These are phyloP conservation scores for Phytophthora boehmeriae DNA, from an alignment of 352 stramenopile genomes.

Conservation along the genomic window DNA sequence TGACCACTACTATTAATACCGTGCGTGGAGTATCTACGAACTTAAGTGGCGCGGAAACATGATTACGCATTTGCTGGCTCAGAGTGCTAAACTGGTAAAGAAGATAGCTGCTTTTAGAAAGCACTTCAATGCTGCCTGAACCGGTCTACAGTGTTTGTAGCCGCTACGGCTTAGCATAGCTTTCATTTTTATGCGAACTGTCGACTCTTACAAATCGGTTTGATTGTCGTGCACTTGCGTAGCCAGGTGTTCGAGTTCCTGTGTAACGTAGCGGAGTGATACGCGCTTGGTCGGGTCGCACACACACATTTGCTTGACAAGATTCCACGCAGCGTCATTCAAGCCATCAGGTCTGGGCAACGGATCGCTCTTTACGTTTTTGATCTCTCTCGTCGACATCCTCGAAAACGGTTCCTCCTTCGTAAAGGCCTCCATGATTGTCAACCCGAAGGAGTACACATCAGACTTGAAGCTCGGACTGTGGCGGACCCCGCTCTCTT, in stretches of 20 bases:
- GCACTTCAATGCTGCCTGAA: too few relatives aligned
- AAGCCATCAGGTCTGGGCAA: constrained; percentile 1
- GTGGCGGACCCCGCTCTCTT: neutral
- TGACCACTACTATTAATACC: too few relatives aligned
- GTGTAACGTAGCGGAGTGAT: neutral
- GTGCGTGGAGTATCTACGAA: too few relatives aligned
- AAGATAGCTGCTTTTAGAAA: too few relatives aligned
- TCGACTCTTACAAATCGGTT: too few relatives aligned
- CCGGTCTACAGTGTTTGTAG: too few relatives aligned
- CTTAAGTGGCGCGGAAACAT: too few relatives aligned
- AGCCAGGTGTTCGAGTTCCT: neutral
- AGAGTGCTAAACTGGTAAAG: too few relatives aligned
- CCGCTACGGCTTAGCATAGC: too few relatives aligned
- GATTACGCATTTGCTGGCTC: too few relatives aligned
- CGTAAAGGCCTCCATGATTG: constrained; percentile 28
- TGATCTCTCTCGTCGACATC: constrained; percentile 5
- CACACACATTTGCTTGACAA: neutral
- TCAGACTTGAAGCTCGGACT: constrained; percentile 33
- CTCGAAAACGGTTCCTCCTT: constrained; percentile 15
- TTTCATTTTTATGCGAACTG: too few relatives aligned
- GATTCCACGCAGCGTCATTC: constrained; percentile 16
- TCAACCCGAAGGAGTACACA: constrained; percentile 43
- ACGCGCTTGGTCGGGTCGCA: neutral
- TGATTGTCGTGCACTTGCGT: neutral
- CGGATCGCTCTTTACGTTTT: constrained; percentile 3